Base-by-base conservation (phyloP, 2,329 filamentous ascomycete species). In the Beauveria brongniartii region DNA sequence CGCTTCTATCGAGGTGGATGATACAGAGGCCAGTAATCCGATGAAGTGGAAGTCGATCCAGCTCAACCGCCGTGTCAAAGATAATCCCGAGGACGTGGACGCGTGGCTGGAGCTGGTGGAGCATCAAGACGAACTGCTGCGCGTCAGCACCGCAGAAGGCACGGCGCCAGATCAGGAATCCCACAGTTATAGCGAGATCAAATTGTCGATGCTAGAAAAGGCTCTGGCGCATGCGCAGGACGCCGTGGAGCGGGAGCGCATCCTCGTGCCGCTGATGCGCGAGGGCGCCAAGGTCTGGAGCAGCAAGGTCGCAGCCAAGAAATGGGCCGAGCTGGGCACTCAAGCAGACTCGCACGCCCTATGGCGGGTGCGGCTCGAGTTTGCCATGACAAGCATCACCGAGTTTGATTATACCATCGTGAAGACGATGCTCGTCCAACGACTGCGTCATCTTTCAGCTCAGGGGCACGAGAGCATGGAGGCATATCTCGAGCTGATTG, bases 281-380 rank as follows among this genome's bases (percentile, higher is more conserved):
- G 89, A 95, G 70, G 91, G 90, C 0, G 72, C 78, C n/a, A 84
- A 83, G 63, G 75, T 91, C 2, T 96, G 92, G 91, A 85, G 87
- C 55, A 72, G 77, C 6, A 82, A 83, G 60, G 82, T 80, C 58
- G 73, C 89, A 3, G 73, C 78, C 1, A 78, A 78, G 51, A 86
- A 83, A 65, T 96, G 92, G 90, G 75, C 82, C 51, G 78, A 83
- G 26, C 47, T 63, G 5, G 61, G 66, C 10, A 68, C 71, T 1
- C 69, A 72, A 55, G 59, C 66, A 9, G 51, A 62, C 28, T 68
- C 67, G 16, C 82, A 89, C 58, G 71, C 75, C 5, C 72, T 97
- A 2, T 96, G 92, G 91, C 84, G 81, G 55, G 82, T 81, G 9
- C 88, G 89, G 67, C 74, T 94, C 7, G 82, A 92, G 67, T 90